Conservation (phyloP, 1,139 yeast species). For the Taphrina deformans region DNA sequence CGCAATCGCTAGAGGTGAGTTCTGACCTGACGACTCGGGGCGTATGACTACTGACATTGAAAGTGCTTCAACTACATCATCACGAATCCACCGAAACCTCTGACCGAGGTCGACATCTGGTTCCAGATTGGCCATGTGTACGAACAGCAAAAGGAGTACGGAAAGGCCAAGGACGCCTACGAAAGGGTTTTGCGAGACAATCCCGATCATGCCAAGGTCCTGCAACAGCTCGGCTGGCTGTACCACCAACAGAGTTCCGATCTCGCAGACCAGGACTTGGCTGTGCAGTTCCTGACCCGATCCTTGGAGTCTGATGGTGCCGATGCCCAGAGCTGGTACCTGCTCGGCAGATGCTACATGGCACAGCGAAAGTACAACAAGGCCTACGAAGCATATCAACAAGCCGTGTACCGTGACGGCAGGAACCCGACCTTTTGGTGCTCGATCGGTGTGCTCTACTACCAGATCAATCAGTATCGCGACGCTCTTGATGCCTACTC, state of each 20-base stretch:
- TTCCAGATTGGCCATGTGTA: constrained; percentile 95
- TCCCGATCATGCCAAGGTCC: constrained; percentile 91
- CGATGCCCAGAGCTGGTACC: constrained; percentile 97
- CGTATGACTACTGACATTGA: constrained; percentile 43
- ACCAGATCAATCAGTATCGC: constrained; percentile 90
- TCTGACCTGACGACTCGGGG: no score
- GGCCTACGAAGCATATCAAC: constrained; percentile 97
- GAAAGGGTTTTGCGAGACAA: constrained; percentile 86
- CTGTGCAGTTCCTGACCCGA: constrained; percentile 76
- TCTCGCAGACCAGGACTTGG: constrained; percentile 78
- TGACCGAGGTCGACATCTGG: constrained; percentile 97
- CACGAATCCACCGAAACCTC: constrained; percentile 88
- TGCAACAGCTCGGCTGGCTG: constrained; percentile 93
- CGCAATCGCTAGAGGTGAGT: constrained; percentile 63
- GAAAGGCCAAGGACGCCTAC: constrained; percentile 90
- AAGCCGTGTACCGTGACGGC: constrained; percentile 94
- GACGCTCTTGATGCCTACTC: constrained; percentile 98
- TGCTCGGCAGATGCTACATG: constrained; percentile 95
- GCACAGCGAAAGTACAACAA: constrained; percentile 90
- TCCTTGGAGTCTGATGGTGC: constrained; percentile 83
- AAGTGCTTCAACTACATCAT: constrained; percentile 84
- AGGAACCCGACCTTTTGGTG: constrained; percentile 99
- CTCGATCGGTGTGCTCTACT: constrained; percentile 93
- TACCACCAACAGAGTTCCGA: constrained; percentile 78
- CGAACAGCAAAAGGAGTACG: constrained; percentile 90